Evolutionary conservation across 2,329 filamentous ascomycete genomes (phyloP), one percentile per base, ranked within the genome.

Genomic region (Geoglossum cookeanum): DNA sequence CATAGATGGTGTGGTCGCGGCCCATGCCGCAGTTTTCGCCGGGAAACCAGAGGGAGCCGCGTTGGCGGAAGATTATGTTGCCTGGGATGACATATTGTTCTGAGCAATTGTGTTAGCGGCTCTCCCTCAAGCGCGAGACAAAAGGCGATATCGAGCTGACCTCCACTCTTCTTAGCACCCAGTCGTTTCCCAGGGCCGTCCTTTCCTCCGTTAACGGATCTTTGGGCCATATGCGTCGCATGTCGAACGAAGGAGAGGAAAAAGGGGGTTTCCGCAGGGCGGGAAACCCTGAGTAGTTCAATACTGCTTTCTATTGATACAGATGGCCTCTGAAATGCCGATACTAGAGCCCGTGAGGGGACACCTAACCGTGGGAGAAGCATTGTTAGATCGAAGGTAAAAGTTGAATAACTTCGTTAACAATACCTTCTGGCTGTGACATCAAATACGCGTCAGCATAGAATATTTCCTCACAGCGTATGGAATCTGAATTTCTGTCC

Each of bases 1-100:
- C 83, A 71, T 87, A 94, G 68, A 98, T 94, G 55, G 91, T 97
- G 75, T 97, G 92, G 70, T 98, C 90, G 60, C 92, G 85, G 55
- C 92, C 92, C 76, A 97, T 91, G 65, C 83, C 86, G 70, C 86
- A 87, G 72, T 98, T 97, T 69, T 97, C 92, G 65, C 92, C 92
- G 0, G 92, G 85, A 69, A 84, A 91, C 92, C 92, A 98, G 65
- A 83, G 80, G 3, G 92, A 94, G 64, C 92, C 92, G 65, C 91
- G 84, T 72, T 98, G 92, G 68, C 88, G 89, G 79, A 92, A 98
- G 72, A 98, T 86, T 71, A 98, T 98, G 75, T 95, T 97, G 57
- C 92, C 92, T 3, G 90, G 85, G 59, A 95, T 85, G 39, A 98
- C 92, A 70, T 84, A 94, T 74, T 96, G 85, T 68, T 91, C 85